Evolutionary conservation across 306 rosid species (phyloP).

Genomic region (Acacia melanoxylon): DNA sequence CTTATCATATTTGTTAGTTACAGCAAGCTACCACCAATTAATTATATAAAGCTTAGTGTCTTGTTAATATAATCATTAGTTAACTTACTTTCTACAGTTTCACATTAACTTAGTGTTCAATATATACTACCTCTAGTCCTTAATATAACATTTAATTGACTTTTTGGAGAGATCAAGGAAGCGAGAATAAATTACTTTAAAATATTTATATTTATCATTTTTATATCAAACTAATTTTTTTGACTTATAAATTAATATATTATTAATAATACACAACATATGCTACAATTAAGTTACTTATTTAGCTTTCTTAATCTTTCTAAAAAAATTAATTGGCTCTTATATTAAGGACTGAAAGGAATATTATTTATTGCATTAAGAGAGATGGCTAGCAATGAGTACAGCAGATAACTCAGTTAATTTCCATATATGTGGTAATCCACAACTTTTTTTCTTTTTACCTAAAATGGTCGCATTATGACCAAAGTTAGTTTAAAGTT

Average conservation of each 20-base stretch:
- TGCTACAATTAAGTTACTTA: too few relatives aligned
- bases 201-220: too few relatives aligned
- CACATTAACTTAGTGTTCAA: background rate
- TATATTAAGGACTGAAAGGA: too few relatives aligned
- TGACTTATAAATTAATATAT: too few relatives aligned
- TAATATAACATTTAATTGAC: too few relatives aligned
- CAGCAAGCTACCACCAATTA: background rate
- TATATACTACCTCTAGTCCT: too few relatives aligned
- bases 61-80: background rate
- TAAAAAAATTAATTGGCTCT: too few relatives aligned
- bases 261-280: too few relatives aligned
- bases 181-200: too few relatives aligned
- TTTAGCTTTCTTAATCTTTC: too few relatives aligned
- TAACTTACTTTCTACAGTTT: background rate
- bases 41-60: background rate
- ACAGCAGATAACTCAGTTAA: background rate
- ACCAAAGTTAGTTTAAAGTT: conserved; percentile 11
- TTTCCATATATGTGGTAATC: background rate
- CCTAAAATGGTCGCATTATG: conserved; percentile 22
- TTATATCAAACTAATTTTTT: too few relatives aligned
- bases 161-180: too few relatives aligned
- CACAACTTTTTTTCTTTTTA: background rate
- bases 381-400: background rate
- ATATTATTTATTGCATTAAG: background rate
- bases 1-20: background rate